These are phyloP conservation scores for Aspergillus indologenus DNA, from an alignment of 495 filamentous ascomycete species.

Conservation along the genomic window DNA sequence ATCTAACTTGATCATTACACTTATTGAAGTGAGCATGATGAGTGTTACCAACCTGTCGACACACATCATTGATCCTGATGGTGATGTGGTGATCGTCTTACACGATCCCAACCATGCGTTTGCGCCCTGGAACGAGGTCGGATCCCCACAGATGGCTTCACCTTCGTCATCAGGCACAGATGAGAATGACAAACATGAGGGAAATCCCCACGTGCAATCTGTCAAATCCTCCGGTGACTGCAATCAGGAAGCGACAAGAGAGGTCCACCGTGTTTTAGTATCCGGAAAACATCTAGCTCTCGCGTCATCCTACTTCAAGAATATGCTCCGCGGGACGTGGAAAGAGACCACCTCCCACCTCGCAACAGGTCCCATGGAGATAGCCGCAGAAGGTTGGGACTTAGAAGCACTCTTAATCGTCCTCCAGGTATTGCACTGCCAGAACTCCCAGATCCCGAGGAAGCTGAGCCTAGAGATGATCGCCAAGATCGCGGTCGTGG, in stretches of 20 bases:
- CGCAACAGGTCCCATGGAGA: background rate
- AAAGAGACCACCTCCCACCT: background rate
- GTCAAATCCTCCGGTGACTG: background rate
- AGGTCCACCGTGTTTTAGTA: background rate
- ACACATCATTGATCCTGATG: background rate
- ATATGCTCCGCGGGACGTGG: background rate
- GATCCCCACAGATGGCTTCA: background rate
- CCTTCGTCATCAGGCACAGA: background rate
- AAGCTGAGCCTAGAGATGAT: background rate
- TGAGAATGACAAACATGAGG: background rate
- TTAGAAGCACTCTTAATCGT: background rate
- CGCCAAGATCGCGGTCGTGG: background rate
- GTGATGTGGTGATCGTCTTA: background rate
- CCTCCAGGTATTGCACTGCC: background rate
- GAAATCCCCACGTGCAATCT: background rate
- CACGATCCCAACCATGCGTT: background rate
- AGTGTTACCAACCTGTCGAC: background rate
- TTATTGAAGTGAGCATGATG: no score
- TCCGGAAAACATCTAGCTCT: background rate
- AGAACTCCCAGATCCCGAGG: background rate
- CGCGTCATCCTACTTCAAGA: background rate
- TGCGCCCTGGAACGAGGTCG: background rate
- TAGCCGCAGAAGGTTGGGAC: background rate
- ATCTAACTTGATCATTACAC: no score
- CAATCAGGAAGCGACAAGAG: no score